These are phyloP conservation scores for Trichosphaerium sp. DNA, from an alignment of 78 protist genomes.

Conservation along the genomic window DNA sequence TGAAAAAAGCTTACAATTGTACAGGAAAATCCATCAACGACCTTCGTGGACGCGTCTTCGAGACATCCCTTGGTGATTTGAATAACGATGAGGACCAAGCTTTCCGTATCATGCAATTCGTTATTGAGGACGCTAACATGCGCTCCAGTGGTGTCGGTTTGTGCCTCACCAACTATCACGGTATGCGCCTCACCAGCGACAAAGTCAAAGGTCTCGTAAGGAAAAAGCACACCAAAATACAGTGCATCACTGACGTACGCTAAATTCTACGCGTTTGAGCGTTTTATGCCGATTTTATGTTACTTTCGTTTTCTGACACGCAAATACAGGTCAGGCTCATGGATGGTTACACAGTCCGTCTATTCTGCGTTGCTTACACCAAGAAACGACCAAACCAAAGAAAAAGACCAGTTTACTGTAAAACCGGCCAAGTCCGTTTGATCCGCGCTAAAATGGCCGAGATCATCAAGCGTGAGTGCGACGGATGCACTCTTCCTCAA, in stretches of 20 bases:
- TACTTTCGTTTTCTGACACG: conserved; percentile 2
- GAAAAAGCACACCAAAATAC: no score
- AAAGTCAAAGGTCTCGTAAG: conserved; percentile 78
- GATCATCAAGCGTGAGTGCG: conserved; percentile 74
- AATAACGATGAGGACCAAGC: conserved; percentile 76
- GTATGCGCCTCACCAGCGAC: conserved; percentile 96
- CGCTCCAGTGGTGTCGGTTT: conserved; percentile 79
- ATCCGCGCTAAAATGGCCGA: conserved; percentile 92
- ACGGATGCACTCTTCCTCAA: conserved; percentile 62
- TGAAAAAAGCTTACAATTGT: background rate
- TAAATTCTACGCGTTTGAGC: no score
- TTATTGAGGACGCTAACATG: conserved; percentile 90
- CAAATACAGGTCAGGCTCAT: conserved; percentile 79
- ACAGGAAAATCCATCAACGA: conserved; percentile 78
- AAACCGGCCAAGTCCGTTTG: conserved; percentile 67
- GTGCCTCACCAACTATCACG: conserved; percentile 94
- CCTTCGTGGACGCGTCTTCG: conserved; percentile 94
- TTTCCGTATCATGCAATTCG: conserved; percentile 87
- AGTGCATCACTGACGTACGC: no score
- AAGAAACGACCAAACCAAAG: conserved; percentile 63
- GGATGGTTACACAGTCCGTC: conserved; percentile 87
- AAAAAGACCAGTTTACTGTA: conserved; percentile 86
- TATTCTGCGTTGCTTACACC: conserved; percentile 96
- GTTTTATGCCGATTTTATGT: background rate
- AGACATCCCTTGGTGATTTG: conserved; percentile 91